Evolutionary conservation across 345 rosid species (phyloP), one percentile per base, ranked within the genome.

Genomic region (Citrus sinensis): DNA sequence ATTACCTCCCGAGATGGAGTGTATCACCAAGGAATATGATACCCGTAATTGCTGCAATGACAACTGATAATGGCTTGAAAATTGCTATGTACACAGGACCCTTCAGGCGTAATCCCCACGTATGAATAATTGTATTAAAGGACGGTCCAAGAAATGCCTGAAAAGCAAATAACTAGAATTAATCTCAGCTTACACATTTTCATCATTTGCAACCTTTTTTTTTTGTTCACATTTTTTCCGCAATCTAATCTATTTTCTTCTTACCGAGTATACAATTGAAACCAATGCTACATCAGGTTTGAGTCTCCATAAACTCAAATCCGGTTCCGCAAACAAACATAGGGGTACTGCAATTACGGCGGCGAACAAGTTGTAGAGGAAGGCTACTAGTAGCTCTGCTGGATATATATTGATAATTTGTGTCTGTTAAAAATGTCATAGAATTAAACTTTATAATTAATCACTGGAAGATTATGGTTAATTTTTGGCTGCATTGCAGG

Each of bases 31-130:
- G 87, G 78, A 88, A 84, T 9, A 88, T 40, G 64, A 73, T 70
- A 49, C 79, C 77, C 84, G 82, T 80, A 17, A 30, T 46, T 1
- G 84, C 90, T 0, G 90, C 87, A 73, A 87, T 80, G 9, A 74
- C 86, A 65, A 85, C 82, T 34, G 88, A 82, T 54, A 87, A 42
- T 9, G 90, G 90, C 79, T 70, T 87, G 77, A 87, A 87, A 71
- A 58, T 80, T 9, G 87, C 80, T 29, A 85, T 64, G 65, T 85
- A 87, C 29, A 85, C 85, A 6, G 91, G 88, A 20, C 89, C 91
- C 29, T 86, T 84, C 78, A 82, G 6, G 70, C 59, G 85, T 66
- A 88, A 68, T 37, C 80, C 85, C 86, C 86, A 84, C 37, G 85
- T 40, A 69, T 86, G 86, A 46, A 75, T 74, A 35, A 70, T 62